Evolutionary conservation across 225 moss, liverwort and hornwort species (phyloP).

Genomic region (Asterella californica): DNA sequence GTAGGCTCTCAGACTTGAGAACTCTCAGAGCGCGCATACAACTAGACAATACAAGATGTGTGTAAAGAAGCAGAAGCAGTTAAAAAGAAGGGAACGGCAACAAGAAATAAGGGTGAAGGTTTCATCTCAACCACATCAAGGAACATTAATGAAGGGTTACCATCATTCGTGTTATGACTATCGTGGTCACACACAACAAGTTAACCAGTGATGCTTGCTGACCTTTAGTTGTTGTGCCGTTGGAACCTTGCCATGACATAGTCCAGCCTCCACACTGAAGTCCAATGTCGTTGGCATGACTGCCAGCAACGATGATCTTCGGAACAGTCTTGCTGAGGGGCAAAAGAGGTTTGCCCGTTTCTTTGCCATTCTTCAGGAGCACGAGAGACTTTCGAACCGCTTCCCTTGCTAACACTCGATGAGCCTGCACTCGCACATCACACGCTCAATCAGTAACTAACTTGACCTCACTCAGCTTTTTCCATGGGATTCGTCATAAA

Average conservation of each 20-base stretch:
- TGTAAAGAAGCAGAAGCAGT: too few relatives aligned
- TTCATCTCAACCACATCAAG: too few relatives aligned
- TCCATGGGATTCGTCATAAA: too few relatives aligned
- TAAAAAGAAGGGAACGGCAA: too few relatives aligned
- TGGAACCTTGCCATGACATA: conserved; percentile 67
- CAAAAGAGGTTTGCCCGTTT: conserved; percentile 27
- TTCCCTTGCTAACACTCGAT: conserved; percentile 54
- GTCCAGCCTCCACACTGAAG: conserved; percentile 81
- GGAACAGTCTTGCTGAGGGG: conserved; percentile 52
- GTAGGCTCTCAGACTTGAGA: too few relatives aligned
- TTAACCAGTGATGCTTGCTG: neutral
- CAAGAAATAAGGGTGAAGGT: too few relatives aligned
- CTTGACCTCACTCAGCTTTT: neutral
- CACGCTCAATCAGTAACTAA: neutral
- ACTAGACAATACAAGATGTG: too few relatives aligned
- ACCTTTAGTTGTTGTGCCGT: conserved; percentile 60
- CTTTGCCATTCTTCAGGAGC: conserved; percentile 62
- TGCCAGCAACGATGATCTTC: conserved; percentile 60
- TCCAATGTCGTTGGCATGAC: conserved; percentile 69
- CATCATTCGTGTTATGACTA: too few relatives aligned
- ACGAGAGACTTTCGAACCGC: conserved; percentile 75
- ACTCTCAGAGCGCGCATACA: too few relatives aligned
- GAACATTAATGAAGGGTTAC: too few relatives aligned
- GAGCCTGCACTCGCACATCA: conserved; percentile 31
- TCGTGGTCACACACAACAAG: too few relatives aligned